These are phyloP conservation scores for Fimicolochytrium jonesii DNA, from an alignment of 192 early-diverging fungal species.

Conservation along the genomic window DNA sequence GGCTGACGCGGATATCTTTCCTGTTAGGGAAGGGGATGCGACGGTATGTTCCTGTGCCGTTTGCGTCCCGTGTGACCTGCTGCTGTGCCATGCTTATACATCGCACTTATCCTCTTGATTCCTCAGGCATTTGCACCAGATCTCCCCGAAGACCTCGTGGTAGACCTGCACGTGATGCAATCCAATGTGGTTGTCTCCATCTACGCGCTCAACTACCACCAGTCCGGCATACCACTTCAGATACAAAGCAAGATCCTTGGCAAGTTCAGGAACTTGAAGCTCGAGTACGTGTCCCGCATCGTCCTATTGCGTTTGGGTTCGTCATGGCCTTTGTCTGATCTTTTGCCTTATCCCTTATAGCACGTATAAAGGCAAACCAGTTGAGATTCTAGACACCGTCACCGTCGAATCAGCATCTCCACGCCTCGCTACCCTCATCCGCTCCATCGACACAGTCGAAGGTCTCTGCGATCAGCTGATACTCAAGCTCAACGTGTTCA, in stretches of 20 bases:
- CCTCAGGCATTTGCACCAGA: slow-evolving; percentile 36
- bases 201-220: slow-evolving; percentile 31
- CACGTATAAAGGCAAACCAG: slow-evolving; percentile 28
- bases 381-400: slow-evolving; percentile 30
- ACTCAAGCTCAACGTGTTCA: slow-evolving; percentile 16
- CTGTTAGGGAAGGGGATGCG: slow-evolving; percentile 17
- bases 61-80: no score
- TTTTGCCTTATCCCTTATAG: not conserved
- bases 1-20: slow-evolving; percentile 15
- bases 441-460: slow-evolving; percentile 9
- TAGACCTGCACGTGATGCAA: slow-evolving; percentile 32
- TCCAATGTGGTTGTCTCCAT: slow-evolving; percentile 27
- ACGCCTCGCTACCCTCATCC: slow-evolving; percentile 6
- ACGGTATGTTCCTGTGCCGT: slow-evolving; percentile 23
- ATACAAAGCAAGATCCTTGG: slow-evolving; percentile 38
- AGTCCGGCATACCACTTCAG: slow-evolving; percentile 33
- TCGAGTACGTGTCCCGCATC: slow-evolving; percentile 25
- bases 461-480: slow-evolving; percentile 19
- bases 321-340: not conserved
- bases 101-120: not conserved
- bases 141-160: slow-evolving; percentile 39
- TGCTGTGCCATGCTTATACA: not conserved
- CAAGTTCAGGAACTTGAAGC: slow-evolving; percentile 30
- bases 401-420: slow-evolving; percentile 24
- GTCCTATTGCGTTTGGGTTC: not conserved